Percentiles rank a stretch among this genome's conserved stretches.
Conservation (phyloP, 176 grass and related monocot genomes). For the Triticum monococcum region DNA sequence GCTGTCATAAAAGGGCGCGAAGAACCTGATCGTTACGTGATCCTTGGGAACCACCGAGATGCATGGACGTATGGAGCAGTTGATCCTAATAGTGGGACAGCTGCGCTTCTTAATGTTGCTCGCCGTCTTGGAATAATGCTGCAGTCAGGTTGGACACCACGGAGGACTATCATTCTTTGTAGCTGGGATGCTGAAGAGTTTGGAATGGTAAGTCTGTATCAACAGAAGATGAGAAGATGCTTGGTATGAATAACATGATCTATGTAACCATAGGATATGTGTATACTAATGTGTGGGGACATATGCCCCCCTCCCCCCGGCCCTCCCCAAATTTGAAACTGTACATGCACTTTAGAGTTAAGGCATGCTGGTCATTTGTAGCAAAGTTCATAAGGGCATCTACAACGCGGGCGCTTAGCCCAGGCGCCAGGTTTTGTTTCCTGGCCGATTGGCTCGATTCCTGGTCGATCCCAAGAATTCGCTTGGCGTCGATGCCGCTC, state of each 20-base stretch:
- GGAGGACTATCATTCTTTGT: conserved; percentile 84
- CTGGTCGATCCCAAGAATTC: too few species aligned
- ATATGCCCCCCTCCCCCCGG: not conserved
- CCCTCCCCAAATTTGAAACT: not conserved
- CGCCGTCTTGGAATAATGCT: conserved; percentile 75
- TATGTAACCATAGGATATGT: not conserved
- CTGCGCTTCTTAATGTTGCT: conserved; percentile 81
- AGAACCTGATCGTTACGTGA: conserved; percentile 87
- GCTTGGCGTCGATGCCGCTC: too few species aligned
- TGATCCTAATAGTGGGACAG: conserved; percentile 91
- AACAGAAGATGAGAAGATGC: not conserved
- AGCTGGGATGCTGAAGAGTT: conserved; percentile 99
- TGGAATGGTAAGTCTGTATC: conserved; percentile 79
- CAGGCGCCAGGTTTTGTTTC: too few species aligned
- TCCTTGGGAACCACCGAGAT: conserved; percentile 98
- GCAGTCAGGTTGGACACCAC: conserved; percentile 77
- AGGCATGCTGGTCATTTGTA: too few species aligned
- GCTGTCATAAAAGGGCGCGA: conserved; percentile 61
- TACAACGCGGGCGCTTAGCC: too few species aligned
- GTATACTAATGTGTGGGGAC: not conserved
- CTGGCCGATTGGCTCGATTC: too few species aligned
- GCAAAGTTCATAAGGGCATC: too few species aligned
- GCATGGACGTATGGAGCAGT: conserved; percentile 98
- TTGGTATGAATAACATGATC: not conserved
- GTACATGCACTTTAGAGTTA: not conserved